Percentiles rank a stretch among this genome's conserved stretches.
These are phyloP conservation scores for Rhodotorula mucilaginosa DNA, from an alignment of 1,284 basidiomycete species.

Conservation along the genomic window DNA sequence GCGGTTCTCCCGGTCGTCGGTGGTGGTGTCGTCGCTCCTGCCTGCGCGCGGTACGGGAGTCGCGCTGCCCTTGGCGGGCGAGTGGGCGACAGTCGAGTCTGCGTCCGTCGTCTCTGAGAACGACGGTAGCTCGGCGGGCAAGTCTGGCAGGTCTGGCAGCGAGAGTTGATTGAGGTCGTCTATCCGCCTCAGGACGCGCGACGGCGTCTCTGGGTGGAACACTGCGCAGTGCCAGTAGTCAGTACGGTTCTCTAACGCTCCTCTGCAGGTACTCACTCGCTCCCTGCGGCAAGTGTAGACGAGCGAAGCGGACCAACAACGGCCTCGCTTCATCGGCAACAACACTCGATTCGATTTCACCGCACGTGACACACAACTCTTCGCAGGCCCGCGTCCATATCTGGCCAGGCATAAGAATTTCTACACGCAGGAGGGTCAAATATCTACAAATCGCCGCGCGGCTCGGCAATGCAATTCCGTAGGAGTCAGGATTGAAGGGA, in stretches of 20 bases:
- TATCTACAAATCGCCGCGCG: neutral
- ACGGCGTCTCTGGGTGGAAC: constrained; percentile 41
- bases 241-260: neutral
- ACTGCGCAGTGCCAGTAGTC: neutral
- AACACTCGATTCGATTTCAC: neutral
- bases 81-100: constrained; percentile 27
- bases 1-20: constrained; percentile 4
- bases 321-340: neutral
- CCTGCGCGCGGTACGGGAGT: neutral
- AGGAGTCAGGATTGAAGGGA: no score
- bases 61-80: constrained; percentile 6
- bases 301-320: neutral
- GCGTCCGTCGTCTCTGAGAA: constrained; percentile 31
- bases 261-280: neutral
- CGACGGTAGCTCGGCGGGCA: constrained; percentile 29
- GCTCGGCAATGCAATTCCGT: no score
- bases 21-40: neutral
- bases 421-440: neutral
- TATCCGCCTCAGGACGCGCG: constrained; percentile 39
- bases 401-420: neutral
- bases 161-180: constrained; percentile 31
- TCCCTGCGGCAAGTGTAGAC: neutral
- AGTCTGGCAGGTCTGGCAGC: constrained; percentile 38
- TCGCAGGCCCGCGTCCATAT: neutral
- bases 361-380: neutral